These are phyloP conservation scores for Zopfia rhizophila DNA, from an alignment of 2,329 filamentous ascomycete genomes.

Conservation along the genomic window DNA sequence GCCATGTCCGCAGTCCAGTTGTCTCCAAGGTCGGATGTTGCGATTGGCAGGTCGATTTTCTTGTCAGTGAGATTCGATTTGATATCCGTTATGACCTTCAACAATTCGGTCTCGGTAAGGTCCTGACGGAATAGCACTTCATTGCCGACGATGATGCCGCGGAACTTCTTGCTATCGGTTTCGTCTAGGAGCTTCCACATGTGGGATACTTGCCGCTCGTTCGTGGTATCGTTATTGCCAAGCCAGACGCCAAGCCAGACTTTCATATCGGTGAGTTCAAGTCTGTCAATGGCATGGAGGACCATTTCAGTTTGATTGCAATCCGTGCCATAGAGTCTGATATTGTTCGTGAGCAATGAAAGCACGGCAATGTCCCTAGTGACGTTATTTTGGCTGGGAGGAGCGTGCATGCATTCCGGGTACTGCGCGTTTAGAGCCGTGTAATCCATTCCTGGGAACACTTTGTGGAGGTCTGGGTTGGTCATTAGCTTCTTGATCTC, in stretches of 20 bases:
- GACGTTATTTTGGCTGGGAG: constrained; percentile 92
- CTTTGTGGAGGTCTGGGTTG: constrained; percentile 85
- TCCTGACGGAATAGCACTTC: constrained; percentile 72
- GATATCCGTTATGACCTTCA: constrained; percentile 72
- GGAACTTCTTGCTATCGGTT: constrained; percentile 69
- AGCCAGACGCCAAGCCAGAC: constrained; percentile 97
- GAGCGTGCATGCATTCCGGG: constrained; percentile 79
- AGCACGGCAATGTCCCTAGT: constrained; percentile 91
- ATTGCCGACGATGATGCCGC: constrained; percentile 71
- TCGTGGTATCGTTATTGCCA: constrained; percentile 84
- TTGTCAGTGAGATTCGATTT: constrained; percentile 75
- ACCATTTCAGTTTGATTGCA: constrained; percentile 98
- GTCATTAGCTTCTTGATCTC: constrained; percentile 86
- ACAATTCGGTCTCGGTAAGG: constrained; percentile 73
- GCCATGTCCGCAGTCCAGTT: constrained; percentile 82
- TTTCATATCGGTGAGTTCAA: constrained; percentile 81
- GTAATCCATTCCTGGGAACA: constrained; percentile 96
- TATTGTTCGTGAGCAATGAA: constrained; percentile 86
- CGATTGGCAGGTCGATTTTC: constrained; percentile 77
- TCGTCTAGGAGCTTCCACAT: constrained; percentile 85
- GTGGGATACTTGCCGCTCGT: constrained; percentile 80
- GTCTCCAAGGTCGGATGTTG: constrained; percentile 88
- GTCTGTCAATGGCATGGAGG: constrained; percentile 78
- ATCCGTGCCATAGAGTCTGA: constrained; percentile 93
- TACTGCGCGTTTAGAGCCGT: constrained; percentile 93